Percentiles rank a stretch among this genome's conserved stretches.
phyloP scores from a whole-genome alignment of 441 rosid species.

The Populus tomentosa region DNA sequence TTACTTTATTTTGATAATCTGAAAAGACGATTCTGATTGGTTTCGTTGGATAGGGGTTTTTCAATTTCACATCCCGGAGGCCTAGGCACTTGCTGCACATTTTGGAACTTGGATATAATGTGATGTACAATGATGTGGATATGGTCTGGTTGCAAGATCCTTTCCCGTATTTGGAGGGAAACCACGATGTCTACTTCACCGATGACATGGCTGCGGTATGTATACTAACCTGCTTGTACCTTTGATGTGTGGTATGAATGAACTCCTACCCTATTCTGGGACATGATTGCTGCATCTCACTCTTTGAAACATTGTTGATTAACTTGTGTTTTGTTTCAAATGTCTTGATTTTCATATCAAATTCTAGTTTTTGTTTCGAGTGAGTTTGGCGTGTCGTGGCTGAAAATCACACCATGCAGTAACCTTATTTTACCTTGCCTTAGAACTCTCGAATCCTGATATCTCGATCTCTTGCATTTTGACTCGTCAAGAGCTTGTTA shows the following conservation, averaged over 20 bases:
- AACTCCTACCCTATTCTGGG: background rate
- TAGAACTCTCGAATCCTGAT: background rate
- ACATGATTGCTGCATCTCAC: background rate
- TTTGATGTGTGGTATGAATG: conserved; percentile 3
- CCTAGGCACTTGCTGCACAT: conserved; percentile 80
- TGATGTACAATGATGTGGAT: conserved; percentile 95
- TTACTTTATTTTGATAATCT: background rate
- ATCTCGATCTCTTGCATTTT: background rate
- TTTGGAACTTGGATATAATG: conserved; percentile 91
- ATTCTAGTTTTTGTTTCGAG: background rate
- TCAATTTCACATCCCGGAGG: conserved; percentile 83
- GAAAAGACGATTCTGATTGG: background rate
- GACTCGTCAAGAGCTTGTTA: background rate
- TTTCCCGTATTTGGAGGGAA: conserved; percentile 64
- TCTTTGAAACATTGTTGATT: background rate
- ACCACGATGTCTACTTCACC: conserved; percentile 83
- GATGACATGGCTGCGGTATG: conserved; percentile 80
- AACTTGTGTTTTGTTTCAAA: background rate
- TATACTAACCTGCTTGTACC: background rate
- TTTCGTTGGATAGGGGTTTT: conserved; percentile 61
- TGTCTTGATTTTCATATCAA: background rate
- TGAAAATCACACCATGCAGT: background rate
- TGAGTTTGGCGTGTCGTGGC: background rate
- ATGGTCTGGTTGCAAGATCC: conserved; percentile 97
- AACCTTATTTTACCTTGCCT: background rate